A percentile compares a stretch with the other conserved stretches of the same genome.
Conservation (phyloP, 192 early-diverging fungal species). For the Powellomyces hirtus region DNA sequence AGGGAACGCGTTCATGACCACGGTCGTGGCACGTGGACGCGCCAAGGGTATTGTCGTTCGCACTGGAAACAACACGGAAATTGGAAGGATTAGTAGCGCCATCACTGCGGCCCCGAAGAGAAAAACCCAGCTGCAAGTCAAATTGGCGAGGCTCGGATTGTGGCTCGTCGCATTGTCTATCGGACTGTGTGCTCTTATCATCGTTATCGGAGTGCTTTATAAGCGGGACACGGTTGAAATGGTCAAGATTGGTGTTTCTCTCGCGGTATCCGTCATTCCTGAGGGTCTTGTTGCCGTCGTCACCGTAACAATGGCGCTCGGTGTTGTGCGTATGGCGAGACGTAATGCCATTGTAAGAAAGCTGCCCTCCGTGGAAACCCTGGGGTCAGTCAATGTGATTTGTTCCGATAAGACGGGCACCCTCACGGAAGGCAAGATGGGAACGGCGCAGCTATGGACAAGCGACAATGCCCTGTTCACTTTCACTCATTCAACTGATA, state of each 20-base stretch:
- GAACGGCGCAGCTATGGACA: constrained; percentile 80
- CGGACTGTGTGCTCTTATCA: constrained; percentile 77
- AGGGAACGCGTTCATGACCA: constrained; percentile 97
- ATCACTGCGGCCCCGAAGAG: constrained; percentile 57
- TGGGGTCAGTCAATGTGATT: constrained; percentile 93
- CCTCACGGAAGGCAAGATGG: constrained; percentile 98
- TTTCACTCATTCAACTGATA: constrained; percentile 56
- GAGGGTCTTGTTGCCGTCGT: constrained; percentile 98
- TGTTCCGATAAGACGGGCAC: constrained; percentile 98
- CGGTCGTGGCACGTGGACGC: constrained; percentile 84
- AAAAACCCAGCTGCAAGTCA: constrained; percentile 51
- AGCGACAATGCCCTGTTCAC: constrained; percentile 68
- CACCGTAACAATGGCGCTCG: constrained; percentile 95
- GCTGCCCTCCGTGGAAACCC: constrained; percentile 89
- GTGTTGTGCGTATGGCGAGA: constrained; percentile 90
- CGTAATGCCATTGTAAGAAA: constrained; percentile 89
- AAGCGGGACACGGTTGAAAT: constrained; percentile 65
- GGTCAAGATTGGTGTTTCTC: constrained; percentile 79
- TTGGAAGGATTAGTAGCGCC: constrained; percentile 89
- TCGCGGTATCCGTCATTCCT: constrained; percentile 96
- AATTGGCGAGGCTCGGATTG: constrained; percentile 75
- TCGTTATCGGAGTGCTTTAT: constrained; percentile 77
- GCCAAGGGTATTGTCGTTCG: constrained; percentile 91
- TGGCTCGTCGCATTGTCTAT: constrained; percentile 83
- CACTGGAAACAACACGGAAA: constrained; percentile 85